A percentile compares a stretch with the other conserved stretches of the same genome.
Conservation (phyloP, 352 stramenopile genomes). For the Globisporangium nodosum region DNA sequence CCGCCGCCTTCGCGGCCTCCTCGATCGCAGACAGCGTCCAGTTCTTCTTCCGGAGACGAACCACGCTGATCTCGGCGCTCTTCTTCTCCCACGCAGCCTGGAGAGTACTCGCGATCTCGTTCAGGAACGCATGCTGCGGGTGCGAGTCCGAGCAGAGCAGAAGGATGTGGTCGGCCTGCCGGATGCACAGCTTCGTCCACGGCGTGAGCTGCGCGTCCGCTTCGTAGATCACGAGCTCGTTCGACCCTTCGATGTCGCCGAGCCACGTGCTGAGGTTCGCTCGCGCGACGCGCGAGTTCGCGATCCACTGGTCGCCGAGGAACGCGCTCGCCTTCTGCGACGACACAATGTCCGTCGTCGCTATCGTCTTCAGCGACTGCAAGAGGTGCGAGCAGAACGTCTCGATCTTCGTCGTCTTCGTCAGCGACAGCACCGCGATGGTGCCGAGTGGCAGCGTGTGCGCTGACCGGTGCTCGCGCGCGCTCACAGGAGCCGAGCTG, state of each 20-base stretch:
- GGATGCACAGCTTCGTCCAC: slow-evolving; percentile 83
- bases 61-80: slow-evolving; percentile 70
- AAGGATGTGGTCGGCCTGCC: slow-evolving; percentile 80
- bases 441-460: slow-evolving; percentile 54
- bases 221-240: slow-evolving; percentile 81
- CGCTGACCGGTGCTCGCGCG: slow-evolving; percentile 16
- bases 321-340: slow-evolving; percentile 60
- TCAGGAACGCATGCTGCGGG: slow-evolving; percentile 55
- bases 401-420: slow-evolving; percentile 64
- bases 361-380: slow-evolving; percentile 56
- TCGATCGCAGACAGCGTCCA: slow-evolving; percentile 65
- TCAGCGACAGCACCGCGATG: slow-evolving; percentile 73
- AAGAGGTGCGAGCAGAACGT: slow-evolving; percentile 72
- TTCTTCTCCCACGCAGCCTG: slow-evolving; percentile 65
- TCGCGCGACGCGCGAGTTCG: slow-evolving; percentile 51
- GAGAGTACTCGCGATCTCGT: slow-evolving; percentile 66
- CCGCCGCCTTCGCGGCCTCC: slow-evolving; percentile 32
- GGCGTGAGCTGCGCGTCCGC: slow-evolving; percentile 59
- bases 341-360: slow-evolving; percentile 61
- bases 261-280: slow-evolving; percentile 78
- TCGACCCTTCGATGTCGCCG: slow-evolving; percentile 70
- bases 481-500: slow-evolving; percentile 20
- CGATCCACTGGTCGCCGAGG: slow-evolving; percentile 66
- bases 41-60: slow-evolving; percentile 69
- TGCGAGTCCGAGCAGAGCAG: slow-evolving; percentile 74